A percentile compares a stretch with the other conserved stretches of the same genome.
phyloP scores from a whole-genome alignment of 768 basidiomycete genomes.

The Exsudoporus frostii region DNA sequence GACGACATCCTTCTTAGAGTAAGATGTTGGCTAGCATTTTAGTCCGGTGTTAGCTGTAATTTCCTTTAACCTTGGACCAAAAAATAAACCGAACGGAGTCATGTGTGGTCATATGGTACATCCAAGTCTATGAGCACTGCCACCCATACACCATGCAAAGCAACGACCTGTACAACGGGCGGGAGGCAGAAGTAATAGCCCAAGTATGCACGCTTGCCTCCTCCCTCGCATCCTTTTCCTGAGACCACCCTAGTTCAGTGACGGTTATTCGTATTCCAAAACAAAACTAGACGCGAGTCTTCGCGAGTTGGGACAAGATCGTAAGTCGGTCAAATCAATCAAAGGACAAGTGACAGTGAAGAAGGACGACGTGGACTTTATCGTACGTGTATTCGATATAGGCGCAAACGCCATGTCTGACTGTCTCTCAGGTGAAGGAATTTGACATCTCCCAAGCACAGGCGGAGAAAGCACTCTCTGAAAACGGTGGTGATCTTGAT shows the following conservation, averaged over 20 bases:
- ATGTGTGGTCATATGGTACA: not conserved
- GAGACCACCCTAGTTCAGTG: conserved; percentile 46
- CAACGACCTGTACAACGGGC: conserved; percentile 27
- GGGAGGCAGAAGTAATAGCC: conserved; percentile 30
- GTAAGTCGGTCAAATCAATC: conserved; percentile 52
- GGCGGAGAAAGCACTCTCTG: conserved; percentile 30
- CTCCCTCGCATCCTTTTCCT: conserved; percentile 17
- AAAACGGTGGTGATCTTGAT: conserved; percentile 29
- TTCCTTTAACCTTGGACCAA: conserved; percentile 13
- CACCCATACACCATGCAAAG: conserved; percentile 18
- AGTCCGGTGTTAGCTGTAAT: conserved; percentile 32
- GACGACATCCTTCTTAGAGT: conserved; percentile 24
- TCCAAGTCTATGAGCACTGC: conserved; percentile 17
- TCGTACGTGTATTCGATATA: conserved; percentile 20
- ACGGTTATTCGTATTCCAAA: conserved; percentile 46
- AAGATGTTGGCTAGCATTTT: conserved; percentile 26
- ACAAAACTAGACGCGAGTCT: conserved; percentile 33
- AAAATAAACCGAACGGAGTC: conserved; percentile 8
- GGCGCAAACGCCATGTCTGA: conserved; percentile 1
- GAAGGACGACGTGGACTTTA: conserved; percentile 28
- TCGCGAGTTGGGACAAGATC: conserved; percentile 50
- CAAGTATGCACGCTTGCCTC: conserved; percentile 14
- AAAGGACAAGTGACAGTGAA: conserved; percentile 23
- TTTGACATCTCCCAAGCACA: conserved; percentile 28
- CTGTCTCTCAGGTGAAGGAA: conserved; percentile 24